Percentiles rank a stretch among this genome's conserved stretches.
These are phyloP conservation scores for Setaria viridis DNA, from an alignment of 202 grass and related monocot genomes.

Conservation along the genomic window DNA sequence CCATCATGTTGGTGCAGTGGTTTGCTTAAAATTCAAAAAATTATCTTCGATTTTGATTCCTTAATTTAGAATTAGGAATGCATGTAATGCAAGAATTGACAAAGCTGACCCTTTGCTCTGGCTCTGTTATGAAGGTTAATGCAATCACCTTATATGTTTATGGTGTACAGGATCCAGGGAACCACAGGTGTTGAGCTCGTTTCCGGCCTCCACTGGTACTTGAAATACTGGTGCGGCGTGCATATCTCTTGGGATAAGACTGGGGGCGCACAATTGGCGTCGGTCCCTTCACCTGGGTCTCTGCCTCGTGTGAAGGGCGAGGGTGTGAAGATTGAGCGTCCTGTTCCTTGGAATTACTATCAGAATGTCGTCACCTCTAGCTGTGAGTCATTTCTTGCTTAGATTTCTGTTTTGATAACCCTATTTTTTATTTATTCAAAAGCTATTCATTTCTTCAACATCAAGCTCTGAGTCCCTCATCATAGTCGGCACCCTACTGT, in stretches of 20 bases:
- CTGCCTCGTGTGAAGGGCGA: conserved; percentile 64
- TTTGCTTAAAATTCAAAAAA: conserved; percentile 29
- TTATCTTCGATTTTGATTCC: background rate
- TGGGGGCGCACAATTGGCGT: conserved; percentile 75
- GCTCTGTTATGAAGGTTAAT: background rate
- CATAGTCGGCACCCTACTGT: background rate
- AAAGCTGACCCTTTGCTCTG: background rate
- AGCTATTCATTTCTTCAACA: background rate
- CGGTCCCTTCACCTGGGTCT: conserved; percentile 67
- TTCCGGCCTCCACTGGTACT: conserved; percentile 94
- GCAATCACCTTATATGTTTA: conserved; percentile 21
- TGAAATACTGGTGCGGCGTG: conserved; percentile 86
- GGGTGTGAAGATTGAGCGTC: conserved; percentile 83
- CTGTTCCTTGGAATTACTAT: conserved; percentile 97
- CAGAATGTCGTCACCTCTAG: conserved; percentile 99
- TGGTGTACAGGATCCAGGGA: conserved; percentile 76
- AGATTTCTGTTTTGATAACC: conserved; percentile 11
- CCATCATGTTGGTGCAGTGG: background rate
- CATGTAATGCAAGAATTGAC: conserved; percentile 1
- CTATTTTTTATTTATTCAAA: conserved; percentile 24
- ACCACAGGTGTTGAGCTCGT: conserved; percentile 81
- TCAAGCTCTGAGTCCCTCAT: conserved; percentile 13
- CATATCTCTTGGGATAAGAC: conserved; percentile 99
- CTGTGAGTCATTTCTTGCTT: conserved; percentile 70
- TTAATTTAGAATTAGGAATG: conserved; percentile 10